Conservation (phyloP, 345 rosid species). For the Theobroma cacao region DNA sequence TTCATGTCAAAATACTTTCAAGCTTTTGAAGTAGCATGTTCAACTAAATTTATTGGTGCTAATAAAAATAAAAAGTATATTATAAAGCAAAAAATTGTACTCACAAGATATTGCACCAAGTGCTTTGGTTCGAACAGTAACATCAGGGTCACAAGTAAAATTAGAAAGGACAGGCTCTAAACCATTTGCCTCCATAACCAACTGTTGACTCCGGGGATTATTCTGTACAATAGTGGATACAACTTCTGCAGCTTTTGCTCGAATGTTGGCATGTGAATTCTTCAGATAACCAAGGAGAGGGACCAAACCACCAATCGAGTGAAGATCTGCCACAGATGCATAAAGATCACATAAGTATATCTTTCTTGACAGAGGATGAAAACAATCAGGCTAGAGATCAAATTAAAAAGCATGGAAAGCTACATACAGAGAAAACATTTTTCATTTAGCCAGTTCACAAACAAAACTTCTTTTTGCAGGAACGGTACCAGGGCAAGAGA, state of each 20-base stretch:
- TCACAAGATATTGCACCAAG: conserved; percentile 96
- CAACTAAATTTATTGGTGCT: background rate
- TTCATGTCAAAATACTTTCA: conserved; percentile 15
- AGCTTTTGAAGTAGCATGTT: background rate
- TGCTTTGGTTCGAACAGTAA: conserved; percentile 65
- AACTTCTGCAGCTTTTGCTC: conserved; percentile 94
- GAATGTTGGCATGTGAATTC: conserved; percentile 65
- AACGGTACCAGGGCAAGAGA: background rate
- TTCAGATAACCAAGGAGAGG: conserved; percentile 81
- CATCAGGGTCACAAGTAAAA: conserved; percentile 65
- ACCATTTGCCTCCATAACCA: conserved; percentile 97
- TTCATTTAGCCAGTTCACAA: background rate
- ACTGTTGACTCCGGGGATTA: conserved; percentile 80
- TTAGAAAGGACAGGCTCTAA: conserved; percentile 68
- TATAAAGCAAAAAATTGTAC: conserved; percentile 23
- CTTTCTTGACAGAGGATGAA: background rate
- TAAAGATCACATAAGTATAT: background rate
- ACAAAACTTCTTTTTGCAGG: background rate
- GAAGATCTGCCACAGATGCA: conserved; percentile 55
- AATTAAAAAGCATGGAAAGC: background rate
- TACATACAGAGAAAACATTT: background rate
- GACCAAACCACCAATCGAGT: conserved; percentile 83
- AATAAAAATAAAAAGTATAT: background rate
- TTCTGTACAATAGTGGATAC: conserved; percentile 85
- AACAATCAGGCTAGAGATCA: background rate